A percentile compares a stretch with the other conserved stretches of the same genome.
Conservation (phyloP, 2,329 filamentous ascomycete genomes). For the Nemania bipapillata region DNA sequence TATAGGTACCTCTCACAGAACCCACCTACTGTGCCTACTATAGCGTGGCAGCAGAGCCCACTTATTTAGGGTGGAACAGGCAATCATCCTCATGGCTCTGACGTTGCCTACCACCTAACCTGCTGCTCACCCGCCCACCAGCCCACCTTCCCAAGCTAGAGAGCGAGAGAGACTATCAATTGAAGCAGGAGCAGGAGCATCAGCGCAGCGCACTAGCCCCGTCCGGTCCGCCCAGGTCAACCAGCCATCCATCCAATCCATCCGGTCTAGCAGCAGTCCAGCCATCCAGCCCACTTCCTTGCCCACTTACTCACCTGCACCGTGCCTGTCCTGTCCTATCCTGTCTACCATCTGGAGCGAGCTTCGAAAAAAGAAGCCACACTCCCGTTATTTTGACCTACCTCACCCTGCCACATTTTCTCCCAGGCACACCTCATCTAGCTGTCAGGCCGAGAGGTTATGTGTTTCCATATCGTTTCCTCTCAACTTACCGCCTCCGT, state of each 20-base stretch:
- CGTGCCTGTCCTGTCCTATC: constrained; percentile 18
- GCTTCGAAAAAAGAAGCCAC: constrained; percentile 31
- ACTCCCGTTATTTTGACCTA: constrained; percentile 25
- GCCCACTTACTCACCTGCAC: constrained; percentile 25
- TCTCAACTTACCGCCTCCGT: not conserved
- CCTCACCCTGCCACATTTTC: constrained; percentile 32
- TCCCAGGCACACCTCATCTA: constrained; percentile 23
- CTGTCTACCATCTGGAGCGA: constrained; percentile 18
- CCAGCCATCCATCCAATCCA: constrained; percentile 13
- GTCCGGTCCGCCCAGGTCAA: not conserved
- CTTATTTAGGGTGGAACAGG: not conserved
- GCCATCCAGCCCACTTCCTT: constrained; percentile 5
- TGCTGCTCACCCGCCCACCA: not conserved
- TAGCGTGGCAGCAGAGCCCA: constrained; percentile 19
- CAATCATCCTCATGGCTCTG: constrained; percentile 21
- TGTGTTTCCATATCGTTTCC: constrained; percentile 9
- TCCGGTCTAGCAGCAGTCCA: not conserved
- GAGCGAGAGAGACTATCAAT: not conserved
- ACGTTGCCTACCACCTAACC: constrained; percentile 20
- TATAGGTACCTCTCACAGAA: not conserved
- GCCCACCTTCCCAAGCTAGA: constrained; percentile 15
- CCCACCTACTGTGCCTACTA: not conserved
- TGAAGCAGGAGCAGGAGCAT: not conserved
- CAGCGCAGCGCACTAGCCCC: not conserved
- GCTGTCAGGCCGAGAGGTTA: not conserved